Base-by-base conservation (phyloP, 2,329 filamentous ascomycete genomes). In the Hymenoscyphus repandus region DNA sequence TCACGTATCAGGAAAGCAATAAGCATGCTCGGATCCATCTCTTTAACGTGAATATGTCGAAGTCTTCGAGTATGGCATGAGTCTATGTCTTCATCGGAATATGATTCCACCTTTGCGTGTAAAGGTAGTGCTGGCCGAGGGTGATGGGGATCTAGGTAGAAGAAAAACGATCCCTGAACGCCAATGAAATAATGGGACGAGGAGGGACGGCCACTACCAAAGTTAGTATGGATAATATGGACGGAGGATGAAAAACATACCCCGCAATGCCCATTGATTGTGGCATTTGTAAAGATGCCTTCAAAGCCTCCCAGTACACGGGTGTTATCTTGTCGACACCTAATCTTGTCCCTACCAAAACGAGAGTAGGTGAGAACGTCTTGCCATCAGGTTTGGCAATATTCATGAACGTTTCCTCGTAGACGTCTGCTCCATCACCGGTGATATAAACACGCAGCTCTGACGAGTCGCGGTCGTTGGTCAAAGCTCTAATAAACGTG, bases 11-110 rank as follows among this genome's bases (percentile, higher is more conserved):
- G 72, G 63, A 97, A 97, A 4, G 90, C 92, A 58, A 99, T 88
- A 38, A 99, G 73, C 93, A 99, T 99, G 64, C 90, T 96, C 0
- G 93, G 93, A 63, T 99, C 93, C 88, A 99, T 93, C 64, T 97
- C 91, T 52, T 83, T 83, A 44, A 99, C 78, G 59, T 93, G 85
- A 30, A 99, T 76, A 50, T 87, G 80, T 34, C 92, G 83, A 15
- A 99, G 72, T 43, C 92, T 84, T 45, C 88, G 80, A 0, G 91
- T 97, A 66, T 99, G 92, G 64, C 90, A 96, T 1, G 86, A 86
- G 49, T 85, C 80, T 13, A 96, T 67, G 52, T 97, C 90, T 60
- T 88, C 85, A 6, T 74, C 63, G 0, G 82, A 82, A 63, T 90
- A 89, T 1, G 80, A 70, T 6, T 71, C 68, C 1, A 75, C 66